Base-by-base conservation (phyloP, 495 filamentous ascomycete genomes). In the Podospora conica region DNA sequence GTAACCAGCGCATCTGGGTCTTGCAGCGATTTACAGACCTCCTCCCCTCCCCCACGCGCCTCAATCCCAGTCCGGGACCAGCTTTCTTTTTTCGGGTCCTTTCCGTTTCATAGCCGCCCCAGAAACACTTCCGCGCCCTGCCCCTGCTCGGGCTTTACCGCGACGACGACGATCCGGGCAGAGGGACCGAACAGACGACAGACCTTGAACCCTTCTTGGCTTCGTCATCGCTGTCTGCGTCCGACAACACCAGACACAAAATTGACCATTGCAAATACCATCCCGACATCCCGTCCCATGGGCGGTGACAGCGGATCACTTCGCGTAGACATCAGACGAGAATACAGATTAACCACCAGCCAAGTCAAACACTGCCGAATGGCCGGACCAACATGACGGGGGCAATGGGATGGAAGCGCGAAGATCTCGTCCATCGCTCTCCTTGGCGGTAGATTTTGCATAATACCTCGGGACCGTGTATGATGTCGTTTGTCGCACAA, bases 71-170 rank as follows among this genome's bases (percentile, higher is more conserved):
- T 9, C 23, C 55, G 25, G 55, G 55, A 57, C 18, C 23, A 27
- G 3, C 55, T 27, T 57, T 57, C 55, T 57, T 57, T 57, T 57
- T 57, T 57, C 55, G n/a, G 21, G 22, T 57, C 55, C 55, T 57
- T 57, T 57, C 25, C 21, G 55, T 57, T 57, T 57, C 55, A 57
- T 25, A 24, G 55, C 55, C 55, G 55, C 55, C 55, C 55, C 55
- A 57, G 55, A 57, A 57, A 27, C 12, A 27, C 55, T 27, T 27
- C 55, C 55, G 55, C 22, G 55, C 18, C 25, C 55, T 21, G 20
- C 55, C 55, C 55, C 25, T 57, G 55, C 55, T 27, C 23, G 55
- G 18, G 55, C 22, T 12, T 23, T 57, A 23, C 25, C 55, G 11
- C 22, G 11, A 24, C 55, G 11, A 24, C 55, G 55, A 27, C 21